Percentiles rank a stretch among this genome's conserved stretches.
phyloP scores from a whole-genome alignment of 2,329 filamentous ascomycete genomes.

The Arthrinium phaeospermum region DNA sequence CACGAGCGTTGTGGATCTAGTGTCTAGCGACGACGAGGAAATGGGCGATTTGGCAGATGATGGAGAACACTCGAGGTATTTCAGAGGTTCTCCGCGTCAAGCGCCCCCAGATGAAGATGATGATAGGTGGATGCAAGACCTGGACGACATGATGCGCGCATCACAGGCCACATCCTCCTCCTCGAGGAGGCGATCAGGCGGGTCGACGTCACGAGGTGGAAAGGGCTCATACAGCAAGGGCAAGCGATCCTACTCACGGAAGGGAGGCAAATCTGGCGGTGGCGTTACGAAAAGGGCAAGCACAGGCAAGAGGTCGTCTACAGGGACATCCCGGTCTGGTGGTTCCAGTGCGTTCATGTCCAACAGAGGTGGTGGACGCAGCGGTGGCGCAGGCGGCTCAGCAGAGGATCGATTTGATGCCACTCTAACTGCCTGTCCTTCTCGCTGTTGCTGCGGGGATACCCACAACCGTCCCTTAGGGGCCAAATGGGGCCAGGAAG shows the following conservation, averaged over 20 bases:
- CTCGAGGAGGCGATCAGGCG: conserved; percentile 7
- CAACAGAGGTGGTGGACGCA: conserved; percentile 17
- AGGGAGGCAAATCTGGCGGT: conserved; percentile 1
- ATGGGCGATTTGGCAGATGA: conserved; percentile 23
- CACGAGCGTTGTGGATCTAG: conserved; percentile 59
- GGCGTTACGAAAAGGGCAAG: conserved; percentile 22
- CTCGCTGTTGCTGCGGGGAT: neutral
- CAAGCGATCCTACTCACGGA: conserved; percentile 16
- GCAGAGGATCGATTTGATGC: conserved; percentile 21
- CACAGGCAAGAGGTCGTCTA: conserved; percentile 21
- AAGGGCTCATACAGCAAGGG: conserved; percentile 18
- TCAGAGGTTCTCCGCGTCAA: conserved; percentile 34
- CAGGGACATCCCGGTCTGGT: conserved; percentile 19
- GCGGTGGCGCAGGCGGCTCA: conserved; percentile 18
- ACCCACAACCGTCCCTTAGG: neutral
- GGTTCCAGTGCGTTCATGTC: conserved; percentile 15
- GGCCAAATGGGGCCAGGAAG: neutral
- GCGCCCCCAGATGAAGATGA: conserved; percentile 31
- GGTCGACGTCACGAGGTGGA: conserved; percentile 17
- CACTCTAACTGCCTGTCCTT: conserved; percentile 4
- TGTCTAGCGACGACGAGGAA: conserved; percentile 39
- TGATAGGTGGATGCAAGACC: conserved; percentile 38
- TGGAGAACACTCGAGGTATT: conserved; percentile 52
- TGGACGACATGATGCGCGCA: conserved; percentile 31
- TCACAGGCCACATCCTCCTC: conserved; percentile 18